Conservation (phyloP, 2,329 filamentous ascomycete genomes). For the Chaetomium sp. region DNA sequence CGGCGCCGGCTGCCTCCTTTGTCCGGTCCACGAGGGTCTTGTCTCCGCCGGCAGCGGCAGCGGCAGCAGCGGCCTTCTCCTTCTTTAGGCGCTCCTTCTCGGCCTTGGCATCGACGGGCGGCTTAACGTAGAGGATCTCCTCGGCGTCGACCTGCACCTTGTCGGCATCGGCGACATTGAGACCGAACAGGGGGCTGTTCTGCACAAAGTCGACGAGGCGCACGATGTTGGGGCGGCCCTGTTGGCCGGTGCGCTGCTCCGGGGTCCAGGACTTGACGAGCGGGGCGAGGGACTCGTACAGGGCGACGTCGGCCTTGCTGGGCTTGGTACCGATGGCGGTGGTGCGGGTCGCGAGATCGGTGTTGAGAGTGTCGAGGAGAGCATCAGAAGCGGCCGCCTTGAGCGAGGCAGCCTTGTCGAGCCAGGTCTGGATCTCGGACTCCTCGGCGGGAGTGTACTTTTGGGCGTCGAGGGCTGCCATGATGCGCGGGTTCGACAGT, state of each 20-base stretch:
- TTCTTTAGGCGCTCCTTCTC: conserved; percentile 98
- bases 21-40: conserved; percentile 60
- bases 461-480: conserved; percentile 66
- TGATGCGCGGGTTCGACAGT: conserved; percentile 48
- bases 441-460: conserved; percentile 79
- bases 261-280: conserved; percentile 76
- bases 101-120: conserved; percentile 85
- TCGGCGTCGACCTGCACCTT: conserved; percentile 79
- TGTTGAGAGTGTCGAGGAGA: conserved; percentile 79
- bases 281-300: conserved; percentile 78
- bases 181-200: conserved; percentile 74
- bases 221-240: conserved; percentile 87
- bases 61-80: conserved; percentile 77
- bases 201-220: conserved; percentile 94
- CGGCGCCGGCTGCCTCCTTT: conserved; percentile 58
- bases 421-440: conserved; percentile 87
- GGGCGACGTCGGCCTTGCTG: conserved; percentile 80
- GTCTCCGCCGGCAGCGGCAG: conserved; percentile 52
- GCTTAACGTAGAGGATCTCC: conserved; percentile 83
- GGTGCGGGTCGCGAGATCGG: conserved; percentile 83
- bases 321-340: conserved; percentile 89
- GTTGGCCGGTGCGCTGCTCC: conserved; percentile 86
- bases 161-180: conserved; percentile 69
- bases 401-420: conserved; percentile 74
- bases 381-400: conserved; percentile 63